Evolutionary conservation across 805 yeast species (phyloP).

Genomic region (Priceomyces castillae): DNA sequence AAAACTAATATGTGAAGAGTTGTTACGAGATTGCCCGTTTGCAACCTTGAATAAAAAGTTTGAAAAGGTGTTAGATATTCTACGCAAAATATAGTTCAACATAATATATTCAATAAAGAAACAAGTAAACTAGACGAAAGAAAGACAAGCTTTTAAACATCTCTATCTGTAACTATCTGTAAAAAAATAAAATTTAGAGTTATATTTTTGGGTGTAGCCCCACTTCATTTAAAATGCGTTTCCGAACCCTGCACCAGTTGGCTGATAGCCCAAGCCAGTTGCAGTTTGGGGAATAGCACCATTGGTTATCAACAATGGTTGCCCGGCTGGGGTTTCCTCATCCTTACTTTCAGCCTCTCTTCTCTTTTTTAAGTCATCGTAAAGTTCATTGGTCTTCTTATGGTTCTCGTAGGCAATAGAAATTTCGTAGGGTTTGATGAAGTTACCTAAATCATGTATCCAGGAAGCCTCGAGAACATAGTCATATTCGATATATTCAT

Average conservation of each 20-base stretch:
- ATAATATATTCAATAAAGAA: background rate
- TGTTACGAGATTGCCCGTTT: constrained; percentile 14
- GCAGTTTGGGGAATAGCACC: constrained; percentile 44
- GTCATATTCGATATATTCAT: constrained; percentile 75
- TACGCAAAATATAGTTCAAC: constrained; percentile 1
- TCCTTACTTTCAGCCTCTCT: constrained; percentile 52
- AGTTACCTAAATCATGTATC: constrained; percentile 81
- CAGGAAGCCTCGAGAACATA: constrained; percentile 86
- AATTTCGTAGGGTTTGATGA: constrained; percentile 88
- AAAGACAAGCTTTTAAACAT: background rate
- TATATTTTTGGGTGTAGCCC: background rate
- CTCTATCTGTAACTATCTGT: background rate
- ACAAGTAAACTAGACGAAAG: constrained; percentile 1
- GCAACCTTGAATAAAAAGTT: constrained; percentile 16
- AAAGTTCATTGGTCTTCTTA: constrained; percentile 59
- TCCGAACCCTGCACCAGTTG: constrained; percentile 73
- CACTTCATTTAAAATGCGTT: constrained; percentile 34
- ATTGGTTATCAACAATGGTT: constrained; percentile 79
- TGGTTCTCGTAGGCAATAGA: constrained; percentile 79
- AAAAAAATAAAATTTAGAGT: background rate
- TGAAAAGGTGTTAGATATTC: constrained; percentile 10
- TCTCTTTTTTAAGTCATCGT: constrained; percentile 69
- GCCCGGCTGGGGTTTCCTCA: constrained; percentile 49
- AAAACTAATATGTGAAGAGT: constrained; percentile 11
- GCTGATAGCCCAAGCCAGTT: constrained; percentile 58